Evolutionary conservation across 2,329 filamentous ascomycete genomes (phyloP), one percentile per base, ranked within the genome.

Genomic region (Truncatella angustata): DNA sequence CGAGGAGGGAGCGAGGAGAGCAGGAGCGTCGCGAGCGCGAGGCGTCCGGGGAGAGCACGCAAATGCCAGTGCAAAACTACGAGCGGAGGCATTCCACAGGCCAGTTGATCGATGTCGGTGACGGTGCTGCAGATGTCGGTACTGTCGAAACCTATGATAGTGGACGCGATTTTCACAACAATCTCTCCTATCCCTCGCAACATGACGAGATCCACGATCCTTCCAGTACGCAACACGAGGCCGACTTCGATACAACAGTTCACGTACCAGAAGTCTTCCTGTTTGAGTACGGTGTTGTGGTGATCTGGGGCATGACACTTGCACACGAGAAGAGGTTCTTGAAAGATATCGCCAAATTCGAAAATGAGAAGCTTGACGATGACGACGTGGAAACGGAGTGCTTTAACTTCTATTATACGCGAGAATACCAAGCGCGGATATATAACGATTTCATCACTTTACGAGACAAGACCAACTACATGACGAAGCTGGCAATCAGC

Each of bases 361-460:
- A 97, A 70, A 82, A 85, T 36, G 93, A 96, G 66, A 96, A 96
- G 69, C 80, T 97, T 45, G 85, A 85, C 23, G 83, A 87, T 10
- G 92, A 96, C 65, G 91, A 96, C 61, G 86, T 96, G 26, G 93
- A 99, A 73, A 90, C 66, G 20, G 94, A 99, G 70, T 91, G 93
- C 65, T 99, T 99, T 79, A 99, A 99, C 70, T 99, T 97, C 70
- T 99, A 99, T 76, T 97, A 99, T 74, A 97, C 94, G 3, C 84
- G 89, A 63, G 93, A 97, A 10, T 99, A 99, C 69, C 95, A 99
- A 72, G 91, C 94, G 20, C 87, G 94, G 48, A 99, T 99, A 70
- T 99, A 99, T 80, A 99, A 99, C 71, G 94, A 99, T 72, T 99
- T 99, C 64, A 99, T 99, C 70, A 94, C 90, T 2, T 73, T 99